These are phyloP conservation scores for Saccharomyces cerevisiae DNA, from an alignment of 805 yeast genomes.

Conservation along the genomic window DNA sequence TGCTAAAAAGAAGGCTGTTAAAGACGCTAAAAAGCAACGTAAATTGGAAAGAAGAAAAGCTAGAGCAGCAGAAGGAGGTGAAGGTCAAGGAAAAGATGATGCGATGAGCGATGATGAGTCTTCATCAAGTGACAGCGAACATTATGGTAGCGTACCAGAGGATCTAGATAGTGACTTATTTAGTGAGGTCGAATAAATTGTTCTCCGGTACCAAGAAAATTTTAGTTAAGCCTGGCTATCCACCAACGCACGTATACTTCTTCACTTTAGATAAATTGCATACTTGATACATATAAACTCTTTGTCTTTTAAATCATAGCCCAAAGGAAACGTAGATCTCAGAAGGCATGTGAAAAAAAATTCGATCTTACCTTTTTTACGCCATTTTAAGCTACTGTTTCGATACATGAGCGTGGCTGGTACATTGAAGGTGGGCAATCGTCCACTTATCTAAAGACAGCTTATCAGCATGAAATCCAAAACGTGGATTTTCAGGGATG, in stretches of 20 bases:
- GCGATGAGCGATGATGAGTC: slow-evolving; percentile 20
- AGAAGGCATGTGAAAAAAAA: neutral
- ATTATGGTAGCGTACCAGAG: slow-evolving; percentile 36
- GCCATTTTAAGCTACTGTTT: neutral
- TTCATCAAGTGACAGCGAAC: slow-evolving; percentile 28
- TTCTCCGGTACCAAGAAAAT: neutral
- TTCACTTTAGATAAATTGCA: neutral
- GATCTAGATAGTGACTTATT: slow-evolving; percentile 40
- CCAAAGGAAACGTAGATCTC: neutral
- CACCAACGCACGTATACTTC: neutral
- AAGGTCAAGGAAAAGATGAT: slow-evolving; percentile 21
- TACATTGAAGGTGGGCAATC: neutral
- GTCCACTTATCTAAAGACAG: neutral
- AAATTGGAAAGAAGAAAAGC: slow-evolving; percentile 45
- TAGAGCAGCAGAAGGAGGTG: slow-evolving; percentile 22
- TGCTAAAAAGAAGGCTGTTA: slow-evolving; percentile 61
- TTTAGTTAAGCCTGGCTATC: neutral
- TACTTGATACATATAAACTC: neutral
- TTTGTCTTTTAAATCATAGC: neutral
- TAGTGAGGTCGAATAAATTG: slow-evolving; percentile 34
- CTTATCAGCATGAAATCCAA: neutral
- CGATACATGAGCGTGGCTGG: neutral
- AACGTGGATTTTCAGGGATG: neutral
- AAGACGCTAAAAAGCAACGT: slow-evolving; percentile 65
- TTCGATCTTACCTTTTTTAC: neutral